Percentiles rank a stretch among this genome's conserved stretches.
Conservation (phyloP, 257 asterid genomes). For the Solanum gracilifrons region DNA sequence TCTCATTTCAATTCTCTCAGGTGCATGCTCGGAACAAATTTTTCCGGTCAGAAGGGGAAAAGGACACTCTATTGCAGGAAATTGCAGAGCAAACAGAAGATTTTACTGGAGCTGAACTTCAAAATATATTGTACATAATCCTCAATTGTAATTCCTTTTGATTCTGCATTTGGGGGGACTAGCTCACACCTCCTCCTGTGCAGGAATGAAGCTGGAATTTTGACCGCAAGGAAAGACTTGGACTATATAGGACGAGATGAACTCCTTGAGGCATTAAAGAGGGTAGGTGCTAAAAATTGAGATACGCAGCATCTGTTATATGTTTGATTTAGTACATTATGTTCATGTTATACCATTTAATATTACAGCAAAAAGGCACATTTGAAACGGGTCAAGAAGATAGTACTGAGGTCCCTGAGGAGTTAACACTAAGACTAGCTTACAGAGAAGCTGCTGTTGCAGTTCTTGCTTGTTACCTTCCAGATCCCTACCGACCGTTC, state of each 20-base stretch:
- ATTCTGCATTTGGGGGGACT: slow-evolving; percentile 8
- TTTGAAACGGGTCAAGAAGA: slow-evolving; percentile 99
- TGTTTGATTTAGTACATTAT: slow-evolving; percentile 1
- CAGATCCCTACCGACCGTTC: slow-evolving; percentile 73
- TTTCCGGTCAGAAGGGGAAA: slow-evolving; percentile 89
- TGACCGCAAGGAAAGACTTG: slow-evolving; percentile 85
- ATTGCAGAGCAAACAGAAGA: slow-evolving; percentile 78
- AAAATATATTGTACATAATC: slow-evolving; percentile 67
- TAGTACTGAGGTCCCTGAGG: slow-evolving; percentile 84
- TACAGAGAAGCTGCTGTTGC: slow-evolving; percentile 98
- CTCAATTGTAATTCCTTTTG: not conserved
- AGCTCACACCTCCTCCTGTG: slow-evolving; percentile 18
- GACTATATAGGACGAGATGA: slow-evolving; percentile 90
- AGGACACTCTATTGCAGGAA: slow-evolving; percentile 74
- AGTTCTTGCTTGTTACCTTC: slow-evolving; percentile 80
- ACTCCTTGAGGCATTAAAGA: slow-evolving; percentile 93
- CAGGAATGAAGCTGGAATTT: slow-evolving; percentile 99
- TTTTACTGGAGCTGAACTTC: slow-evolving; percentile 97
- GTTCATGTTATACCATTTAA: slow-evolving; percentile 5
- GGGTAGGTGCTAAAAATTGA: slow-evolving; percentile 42
- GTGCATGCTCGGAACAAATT: slow-evolving; percentile 97
- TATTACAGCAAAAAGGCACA: slow-evolving; percentile 92
- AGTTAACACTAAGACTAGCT: slow-evolving; percentile 85
- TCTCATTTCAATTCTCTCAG: slow-evolving; percentile 26
- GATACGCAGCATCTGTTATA: not conserved